Evolutionary conservation across 108 stramenopile species (phyloP).

Genomic region (Cyclotella kingstonii): DNA sequence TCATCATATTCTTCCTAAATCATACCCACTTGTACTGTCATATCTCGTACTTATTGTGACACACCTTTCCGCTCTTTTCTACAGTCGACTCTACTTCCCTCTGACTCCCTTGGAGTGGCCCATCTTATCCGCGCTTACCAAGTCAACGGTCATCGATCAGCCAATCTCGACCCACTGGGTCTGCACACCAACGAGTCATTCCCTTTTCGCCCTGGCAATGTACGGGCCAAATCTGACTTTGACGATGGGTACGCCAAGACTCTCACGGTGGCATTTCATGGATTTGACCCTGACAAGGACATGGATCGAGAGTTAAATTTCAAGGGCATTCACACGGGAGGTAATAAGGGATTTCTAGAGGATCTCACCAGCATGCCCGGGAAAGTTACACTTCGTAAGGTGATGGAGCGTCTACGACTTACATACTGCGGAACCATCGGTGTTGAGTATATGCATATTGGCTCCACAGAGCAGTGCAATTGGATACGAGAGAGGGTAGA

Average conservation of each 20-base stretch:
- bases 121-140: constrained; percentile 98
- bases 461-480: constrained; percentile 88
- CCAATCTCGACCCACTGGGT: constrained; percentile 94
- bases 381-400: constrained; percentile 84
- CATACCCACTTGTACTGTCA: too few species aligned
- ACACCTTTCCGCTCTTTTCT: constrained; percentile 12
- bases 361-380: constrained; percentile 76
- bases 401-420: constrained; percentile 76
- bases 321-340: constrained; percentile 76
- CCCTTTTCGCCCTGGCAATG: constrained; percentile 70
- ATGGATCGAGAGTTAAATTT: constrained; percentile 91
- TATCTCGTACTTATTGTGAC: too few species aligned
- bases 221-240: constrained; percentile 21
- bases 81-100: constrained; percentile 53
- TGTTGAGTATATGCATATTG: constrained; percentile 99
- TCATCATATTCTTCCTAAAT: background rate
- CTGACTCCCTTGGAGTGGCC: constrained; percentile 85
- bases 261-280: constrained; percentile 88
- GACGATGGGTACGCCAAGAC: constrained; percentile 64
- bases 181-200: constrained; percentile 78
- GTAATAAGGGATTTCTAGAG: constrained; percentile 95
- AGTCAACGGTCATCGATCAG: constrained; percentile 94
- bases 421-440: constrained; percentile 96
- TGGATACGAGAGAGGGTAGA: constrained; percentile 98
- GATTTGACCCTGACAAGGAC: constrained; percentile 84